Conservation (phyloP, 2,329 filamentous ascomycete species). For the Neonectria sp. region DNA sequence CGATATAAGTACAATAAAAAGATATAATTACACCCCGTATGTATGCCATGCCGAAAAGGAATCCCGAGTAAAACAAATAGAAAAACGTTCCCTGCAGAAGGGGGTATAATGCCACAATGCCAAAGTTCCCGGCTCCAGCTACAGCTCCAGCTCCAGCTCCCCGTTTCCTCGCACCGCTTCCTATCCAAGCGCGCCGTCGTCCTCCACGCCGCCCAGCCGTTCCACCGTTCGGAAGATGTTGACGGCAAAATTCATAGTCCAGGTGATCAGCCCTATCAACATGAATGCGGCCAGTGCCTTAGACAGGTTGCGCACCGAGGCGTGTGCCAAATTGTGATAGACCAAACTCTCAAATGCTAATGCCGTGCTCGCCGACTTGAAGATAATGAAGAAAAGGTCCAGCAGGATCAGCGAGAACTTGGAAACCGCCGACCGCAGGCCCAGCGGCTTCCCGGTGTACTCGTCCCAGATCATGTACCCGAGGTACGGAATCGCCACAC, state of each 20-base stretch:
- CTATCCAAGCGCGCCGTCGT: conserved; percentile 49
- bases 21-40: conserved; percentile 8
- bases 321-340: conserved; percentile 60
- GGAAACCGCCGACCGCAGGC: conserved; percentile 84
- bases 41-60: conserved; percentile 11
- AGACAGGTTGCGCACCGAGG: conserved; percentile 66
- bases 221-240: conserved; percentile 82
- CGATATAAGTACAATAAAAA: conserved; percentile 24
- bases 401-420: conserved; percentile 93
- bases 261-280: conserved; percentile 86
- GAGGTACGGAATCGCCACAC: conserved; percentile 90
- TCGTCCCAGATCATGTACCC: conserved; percentile 97
- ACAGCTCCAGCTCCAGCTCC: conserved; percentile 17
- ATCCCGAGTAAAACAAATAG: conserved; percentile 4
- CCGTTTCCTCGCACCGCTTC: conserved; percentile 5
- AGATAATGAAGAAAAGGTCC: conserved; percentile 97
- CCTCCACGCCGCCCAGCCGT: conserved; percentile 70
- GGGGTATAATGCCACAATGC: conserved; percentile 32
- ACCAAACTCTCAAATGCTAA: conserved; percentile 90
- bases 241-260: conserved; percentile 90
- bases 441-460: conserved; percentile 93
- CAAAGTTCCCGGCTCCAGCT: conserved; percentile 22
- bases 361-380: conserved; percentile 93
- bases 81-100: conserved; percentile 24
- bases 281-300: conserved; percentile 84